A percentile compares a stretch with the other conserved stretches of the same genome.
Conservation (phyloP, 139 green algal genomes). For the Raphidocelis subcapitata region DNA sequence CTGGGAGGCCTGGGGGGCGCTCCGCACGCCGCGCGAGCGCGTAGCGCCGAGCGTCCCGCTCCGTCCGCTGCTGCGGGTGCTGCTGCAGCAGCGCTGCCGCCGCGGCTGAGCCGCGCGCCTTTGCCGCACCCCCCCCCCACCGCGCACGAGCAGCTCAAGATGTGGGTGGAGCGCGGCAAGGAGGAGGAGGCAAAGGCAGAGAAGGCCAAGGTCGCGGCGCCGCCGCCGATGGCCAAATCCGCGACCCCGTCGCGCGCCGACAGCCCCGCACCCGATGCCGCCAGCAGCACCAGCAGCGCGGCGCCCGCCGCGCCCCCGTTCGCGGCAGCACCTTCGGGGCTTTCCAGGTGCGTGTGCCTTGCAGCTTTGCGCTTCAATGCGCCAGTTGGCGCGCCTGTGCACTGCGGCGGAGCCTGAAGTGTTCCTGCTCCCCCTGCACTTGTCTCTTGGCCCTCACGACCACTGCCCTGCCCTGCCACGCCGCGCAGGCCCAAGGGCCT, state of each 20-base stretch:
- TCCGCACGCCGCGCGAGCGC: neutral
- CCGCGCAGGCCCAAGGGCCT: too few relatives aligned
- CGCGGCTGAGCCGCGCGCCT: neutral
- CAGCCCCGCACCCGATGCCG: neutral
- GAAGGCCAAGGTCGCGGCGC: slow-evolving; percentile 11
- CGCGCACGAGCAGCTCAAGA: slow-evolving; percentile 18
- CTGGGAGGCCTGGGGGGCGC: neutral
- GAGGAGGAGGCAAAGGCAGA: slow-evolving; percentile 23
- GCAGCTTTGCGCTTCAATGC: neutral
- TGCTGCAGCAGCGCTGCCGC: too few relatives aligned
- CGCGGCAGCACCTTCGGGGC: neutral
- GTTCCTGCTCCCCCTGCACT: too few relatives aligned
- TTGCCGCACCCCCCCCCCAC: neutral
- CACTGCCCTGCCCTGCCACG: too few relatives aligned
- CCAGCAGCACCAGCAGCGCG: neutral
- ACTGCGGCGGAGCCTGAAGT: too few relatives aligned
- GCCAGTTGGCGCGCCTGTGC: too few relatives aligned
- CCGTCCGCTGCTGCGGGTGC: neutral
- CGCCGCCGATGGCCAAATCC: neutral
- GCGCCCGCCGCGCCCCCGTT: neutral
- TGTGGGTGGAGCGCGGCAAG: slow-evolving; percentile 35
- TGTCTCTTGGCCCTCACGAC: too few relatives aligned
- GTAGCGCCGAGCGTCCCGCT: neutral
- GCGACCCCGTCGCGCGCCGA: neutral
- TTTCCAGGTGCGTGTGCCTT: too few relatives aligned